Conservation (phyloP, 148 eudicot species). For the Vaccinium darrowii region DNA sequence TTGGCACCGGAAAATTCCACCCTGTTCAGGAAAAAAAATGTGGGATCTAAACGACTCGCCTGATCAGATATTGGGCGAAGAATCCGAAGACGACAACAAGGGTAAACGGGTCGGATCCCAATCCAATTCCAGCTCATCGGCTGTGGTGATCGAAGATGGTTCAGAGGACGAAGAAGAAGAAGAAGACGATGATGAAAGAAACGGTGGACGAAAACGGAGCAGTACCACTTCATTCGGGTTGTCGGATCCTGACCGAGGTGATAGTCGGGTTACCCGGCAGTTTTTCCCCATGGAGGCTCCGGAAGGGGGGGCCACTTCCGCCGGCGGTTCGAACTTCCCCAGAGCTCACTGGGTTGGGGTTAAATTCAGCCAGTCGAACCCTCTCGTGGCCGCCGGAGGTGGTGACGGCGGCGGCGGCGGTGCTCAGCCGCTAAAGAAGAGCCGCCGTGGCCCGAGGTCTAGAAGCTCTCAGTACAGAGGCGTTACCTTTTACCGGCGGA, state of each 20-base stretch:
- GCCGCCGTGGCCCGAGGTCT: constrained; percentile 90
- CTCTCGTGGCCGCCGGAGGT: constrained; percentile 28
- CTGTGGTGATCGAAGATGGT: constrained; percentile 42
- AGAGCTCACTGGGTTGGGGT: constrained; percentile 89
- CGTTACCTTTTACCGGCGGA: constrained; percentile 88
- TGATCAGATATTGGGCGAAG: constrained; percentile 37
- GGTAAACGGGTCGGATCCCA: constrained; percentile 51
- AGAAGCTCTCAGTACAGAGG: constrained; percentile 94
- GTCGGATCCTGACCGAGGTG: constrained; percentile 26
- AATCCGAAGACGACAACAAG: constrained; percentile 48
- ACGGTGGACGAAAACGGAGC: constrained; percentile 18
- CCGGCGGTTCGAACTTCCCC: constrained; percentile 32
- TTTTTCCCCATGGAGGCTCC: constrained; percentile 66
- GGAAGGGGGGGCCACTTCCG: constrained; percentile 18
- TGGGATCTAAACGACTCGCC: constrained; percentile 95
- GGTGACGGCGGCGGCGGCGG: constrained; percentile 25
- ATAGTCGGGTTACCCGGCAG: constrained; percentile 66
- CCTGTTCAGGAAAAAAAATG: constrained; percentile 36
- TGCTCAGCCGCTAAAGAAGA: constrained; percentile 74
- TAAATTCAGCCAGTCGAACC: constrained; percentile 37
- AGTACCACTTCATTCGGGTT: constrained; percentile 63
- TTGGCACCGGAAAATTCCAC: neutral
- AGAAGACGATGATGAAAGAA: neutral
- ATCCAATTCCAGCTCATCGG: constrained; percentile 75
- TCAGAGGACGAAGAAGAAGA: constrained; percentile 36